Conservation (phyloP, 2,329 filamentous ascomycete species). For the Arachnomyces sp. region DNA sequence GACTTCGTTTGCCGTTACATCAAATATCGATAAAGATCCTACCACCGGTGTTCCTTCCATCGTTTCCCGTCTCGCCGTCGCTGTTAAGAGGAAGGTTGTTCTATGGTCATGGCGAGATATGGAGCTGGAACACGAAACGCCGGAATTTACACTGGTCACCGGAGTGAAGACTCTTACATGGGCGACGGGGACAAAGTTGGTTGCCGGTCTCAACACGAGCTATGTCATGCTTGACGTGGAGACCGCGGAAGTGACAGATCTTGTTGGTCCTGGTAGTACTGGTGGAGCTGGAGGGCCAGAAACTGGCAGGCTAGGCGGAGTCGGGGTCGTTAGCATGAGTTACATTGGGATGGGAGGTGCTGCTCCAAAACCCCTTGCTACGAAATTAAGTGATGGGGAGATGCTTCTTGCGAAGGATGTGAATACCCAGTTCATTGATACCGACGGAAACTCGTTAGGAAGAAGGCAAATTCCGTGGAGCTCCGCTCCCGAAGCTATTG, state of each 20-base stretch:
- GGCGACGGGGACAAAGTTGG: conserved; percentile 76
- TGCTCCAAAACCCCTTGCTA: conserved; percentile 81
- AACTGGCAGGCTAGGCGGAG: conserved; percentile 68
- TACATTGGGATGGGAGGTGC: conserved; percentile 93
- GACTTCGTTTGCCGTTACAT: conserved; percentile 82
- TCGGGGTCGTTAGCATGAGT: conserved; percentile 80
- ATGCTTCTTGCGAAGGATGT: conserved; percentile 95
- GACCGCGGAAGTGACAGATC: conserved; percentile 63
- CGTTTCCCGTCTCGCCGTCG: conserved; percentile 82
- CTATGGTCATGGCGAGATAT: conserved; percentile 96
- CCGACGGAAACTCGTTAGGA: conserved; percentile 70
- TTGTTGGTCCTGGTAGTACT: conserved; percentile 66
- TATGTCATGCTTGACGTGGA: conserved; percentile 84
- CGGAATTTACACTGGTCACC: conserved; percentile 71
- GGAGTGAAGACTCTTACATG: conserved; percentile 84
- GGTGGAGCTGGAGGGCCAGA: conserved; percentile 57
- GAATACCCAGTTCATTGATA: conserved; percentile 85
- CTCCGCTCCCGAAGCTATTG: conserved; percentile 76
- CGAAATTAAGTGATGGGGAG: conserved; percentile 71
- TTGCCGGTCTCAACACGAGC: conserved; percentile 83
- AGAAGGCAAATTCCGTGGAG: conserved; percentile 90
- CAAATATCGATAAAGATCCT: conserved; percentile 86
- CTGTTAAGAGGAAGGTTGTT: conserved; percentile 80
- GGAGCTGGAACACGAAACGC: conserved; percentile 60
- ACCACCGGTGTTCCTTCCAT: conserved; percentile 85